Base-by-base conservation (phyloP, 2,329 filamentous ascomycete species). In the Ciborinia camelliae region DNA sequence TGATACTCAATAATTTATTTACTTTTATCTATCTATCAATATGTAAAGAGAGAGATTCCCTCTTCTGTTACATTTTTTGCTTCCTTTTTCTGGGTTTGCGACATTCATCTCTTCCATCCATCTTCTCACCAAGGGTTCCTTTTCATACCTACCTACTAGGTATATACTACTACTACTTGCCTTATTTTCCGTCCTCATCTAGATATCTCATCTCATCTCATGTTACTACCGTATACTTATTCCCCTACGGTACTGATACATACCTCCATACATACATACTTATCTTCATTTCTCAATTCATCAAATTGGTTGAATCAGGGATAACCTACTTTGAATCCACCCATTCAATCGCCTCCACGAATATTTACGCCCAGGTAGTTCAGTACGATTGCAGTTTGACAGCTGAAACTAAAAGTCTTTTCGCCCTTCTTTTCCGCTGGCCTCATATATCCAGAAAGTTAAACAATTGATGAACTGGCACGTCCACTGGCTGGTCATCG, bases 301-400 rank as follows among this genome's bases (percentile, higher is more conserved):
- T 43, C 55, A 35, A 48, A 43, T 43, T 30, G 20, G 37, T 43
- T 57, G 18, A 57, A 14, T 53, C 28, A 0, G 32, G 28, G 15
- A 37, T 8, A 55, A 41, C 52, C 12, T 23, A 15, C 35, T 23
- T 37, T 41, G 37, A 28, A n/a, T 47, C 18, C 60, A 62, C 26
- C 50, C 60, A 62, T 55, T 62, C 50, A 54, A 62, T 30, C 37
- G n/a, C 32, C 41, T 55, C 60, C 51, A 55, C 50, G 50, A 55
- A 39, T 32, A 62, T 30, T 18, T 32, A 23, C 35, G 32, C 30
- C 35, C 53, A 6, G 23, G 23, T 37, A 39, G 20, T 10, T 30
- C 15, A 26, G 26, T 43, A 52, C 30, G 8, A 30, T 28, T 20
- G 23, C 23, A 55, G 23, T 23, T 23, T 18, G 26, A 57, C 26